phyloP scores from a whole-genome alignment of 1,284 basidiomycete species.

The Moniliophthora roreri region DNA sequence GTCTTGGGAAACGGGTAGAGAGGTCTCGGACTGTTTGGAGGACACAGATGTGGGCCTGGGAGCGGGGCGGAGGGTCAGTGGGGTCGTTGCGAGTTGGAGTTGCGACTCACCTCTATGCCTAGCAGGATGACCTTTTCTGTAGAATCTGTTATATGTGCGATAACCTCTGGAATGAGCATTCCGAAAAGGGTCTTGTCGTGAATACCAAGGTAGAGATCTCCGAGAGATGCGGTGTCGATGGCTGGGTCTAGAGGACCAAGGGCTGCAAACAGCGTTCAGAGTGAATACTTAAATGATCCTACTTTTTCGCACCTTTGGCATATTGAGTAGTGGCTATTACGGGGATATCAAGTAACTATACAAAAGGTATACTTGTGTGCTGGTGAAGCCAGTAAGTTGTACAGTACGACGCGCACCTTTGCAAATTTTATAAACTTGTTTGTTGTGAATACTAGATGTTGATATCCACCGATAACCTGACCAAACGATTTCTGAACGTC shows the following conservation, averaged over 20 bases:
- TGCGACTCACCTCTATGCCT: conserved; percentile 74
- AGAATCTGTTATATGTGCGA: conserved; percentile 22
- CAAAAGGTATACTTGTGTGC: conserved; percentile 1
- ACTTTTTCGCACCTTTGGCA: conserved; percentile 54
- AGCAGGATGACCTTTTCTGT: conserved; percentile 66
- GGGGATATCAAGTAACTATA: conserved; percentile 63
- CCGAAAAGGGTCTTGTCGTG: conserved; percentile 80
- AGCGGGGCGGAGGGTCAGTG: not conserved
- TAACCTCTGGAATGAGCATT: conserved; percentile 75
- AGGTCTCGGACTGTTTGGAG: conserved; percentile 80
- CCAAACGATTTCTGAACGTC: conserved; percentile 23
- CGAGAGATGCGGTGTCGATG: conserved; percentile 60
- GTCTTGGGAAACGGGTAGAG: conserved; percentile 34
- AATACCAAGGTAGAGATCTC: conserved; percentile 55
- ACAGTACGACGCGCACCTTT: conserved; percentile 42
- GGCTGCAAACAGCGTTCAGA: conserved; percentile 40
- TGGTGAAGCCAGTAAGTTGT: not conserved
- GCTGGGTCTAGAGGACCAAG: conserved; percentile 73
- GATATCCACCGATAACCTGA: conserved; percentile 63
- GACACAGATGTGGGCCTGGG: conserved; percentile 87
- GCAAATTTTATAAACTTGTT: conserved; percentile 80
- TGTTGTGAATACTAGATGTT: conserved; percentile 65
- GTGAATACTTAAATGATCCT: not conserved
- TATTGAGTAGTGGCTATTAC: conserved; percentile 86
- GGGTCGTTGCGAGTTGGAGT: not conserved